Evolutionary conservation across 2,329 filamentous ascomycete species (phyloP).

Genomic region (Aureobasidium subglaciale): DNA sequence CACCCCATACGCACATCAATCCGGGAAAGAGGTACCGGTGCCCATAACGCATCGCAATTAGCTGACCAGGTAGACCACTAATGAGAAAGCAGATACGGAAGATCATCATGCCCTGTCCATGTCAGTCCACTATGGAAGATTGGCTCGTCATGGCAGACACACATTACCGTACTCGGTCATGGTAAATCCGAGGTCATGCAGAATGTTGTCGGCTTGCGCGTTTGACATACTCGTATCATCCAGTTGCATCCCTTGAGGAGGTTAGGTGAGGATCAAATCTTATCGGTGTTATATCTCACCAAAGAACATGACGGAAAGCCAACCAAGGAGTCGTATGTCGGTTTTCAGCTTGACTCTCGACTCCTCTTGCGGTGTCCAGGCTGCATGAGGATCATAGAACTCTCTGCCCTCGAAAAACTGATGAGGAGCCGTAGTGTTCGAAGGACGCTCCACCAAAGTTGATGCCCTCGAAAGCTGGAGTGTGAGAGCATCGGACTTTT

Average conservation of each 20-base stretch:
- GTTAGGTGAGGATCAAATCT: background rate
- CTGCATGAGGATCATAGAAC: slow-evolving; percentile 4
- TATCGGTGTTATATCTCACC: background rate
- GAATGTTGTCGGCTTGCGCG: slow-evolving; percentile 18
- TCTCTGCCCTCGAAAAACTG: background rate
- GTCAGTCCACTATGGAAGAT: background rate
- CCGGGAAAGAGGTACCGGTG: slow-evolving; percentile 14
- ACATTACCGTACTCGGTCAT: slow-evolving; percentile 17
- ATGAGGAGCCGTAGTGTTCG: background rate
- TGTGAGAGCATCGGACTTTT: background rate
- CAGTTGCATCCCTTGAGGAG: background rate
- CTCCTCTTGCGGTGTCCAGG: slow-evolving; percentile 16
- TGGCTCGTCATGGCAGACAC: background rate
- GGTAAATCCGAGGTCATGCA: slow-evolving; percentile 12
- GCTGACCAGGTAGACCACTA: slow-evolving; percentile 16
- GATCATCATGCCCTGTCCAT: slow-evolving; percentile 12
- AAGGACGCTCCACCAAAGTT: background rate
- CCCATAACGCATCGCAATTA: slow-evolving; percentile 15
- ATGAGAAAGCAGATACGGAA: slow-evolving; percentile 12
- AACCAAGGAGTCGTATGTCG: slow-evolving; percentile 15
- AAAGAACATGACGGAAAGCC: slow-evolving; percentile 16
- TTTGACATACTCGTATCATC: slow-evolving; percentile 16
- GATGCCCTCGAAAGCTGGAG: background rate
- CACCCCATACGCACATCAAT: slow-evolving; percentile 15
- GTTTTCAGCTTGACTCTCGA: slow-evolving; percentile 14